Evolutionary conservation across 495 filamentous ascomycete genomes (phyloP), one percentile per base, ranked within the genome.

Genomic region (Podospora tetraspora): DNA sequence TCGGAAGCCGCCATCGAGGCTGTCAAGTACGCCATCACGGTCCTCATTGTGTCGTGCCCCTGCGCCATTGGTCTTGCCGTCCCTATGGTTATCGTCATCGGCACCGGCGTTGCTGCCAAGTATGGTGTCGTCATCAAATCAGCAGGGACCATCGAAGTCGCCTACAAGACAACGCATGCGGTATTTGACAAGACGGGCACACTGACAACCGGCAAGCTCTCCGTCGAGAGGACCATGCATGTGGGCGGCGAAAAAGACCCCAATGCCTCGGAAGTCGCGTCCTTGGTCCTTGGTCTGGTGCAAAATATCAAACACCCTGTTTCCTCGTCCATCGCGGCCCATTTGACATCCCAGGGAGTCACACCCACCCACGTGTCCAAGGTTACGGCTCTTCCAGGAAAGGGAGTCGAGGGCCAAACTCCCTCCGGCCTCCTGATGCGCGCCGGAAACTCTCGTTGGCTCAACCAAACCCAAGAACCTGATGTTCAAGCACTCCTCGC

Each of bases 121-220:
- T 76, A 81, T 57, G 92, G 91, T 0, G 75, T 95, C 23, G 83
- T 94, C 52, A 87, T 93, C 76, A 91, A 91, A 69, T 81, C 88
- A 6, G 82, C 90, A 4, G 81, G 85, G 59, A 83, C 84, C 6
- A 84, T 91, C 16, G 91, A 93, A 75, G 79, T 84, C 3, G 90
- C 86, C 0, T 72, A 84, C 67, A 90, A 87, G 32, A 80, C 84
- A 0, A 82, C 86, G 0, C 86, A 92, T 69, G 84, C 94, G n/a
- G 82, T 94, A 5, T 92, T 95, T 70, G 92, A 94, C 81, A 94
- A 94, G 75, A 94, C 91, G 0, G 92, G 92, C 0, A 95, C 91
- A 3, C 75, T 94, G 0, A 94, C 92, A 0, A 76, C 82, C 61
- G 90, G 88, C 0, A 84, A 82, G 52, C 78, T 92, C 0, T 67